These are phyloP conservation scores for Fusarium mexicanum DNA, from an alignment of 2,329 filamentous ascomycete genomes.

Conservation along the genomic window DNA sequence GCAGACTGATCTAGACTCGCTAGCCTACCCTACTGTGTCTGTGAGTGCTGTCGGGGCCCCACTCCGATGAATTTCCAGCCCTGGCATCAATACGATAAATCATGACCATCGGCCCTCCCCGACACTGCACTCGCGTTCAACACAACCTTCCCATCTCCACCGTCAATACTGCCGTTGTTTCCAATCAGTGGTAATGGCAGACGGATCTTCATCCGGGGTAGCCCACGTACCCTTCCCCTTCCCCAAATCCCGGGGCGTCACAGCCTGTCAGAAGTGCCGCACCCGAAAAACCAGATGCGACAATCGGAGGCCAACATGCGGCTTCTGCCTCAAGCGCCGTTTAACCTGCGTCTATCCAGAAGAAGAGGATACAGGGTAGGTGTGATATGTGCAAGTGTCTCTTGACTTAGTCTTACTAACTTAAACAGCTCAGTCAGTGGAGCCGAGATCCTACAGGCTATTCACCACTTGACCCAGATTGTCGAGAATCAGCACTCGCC, in stretches of 20 bases:
- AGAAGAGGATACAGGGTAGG: background rate
- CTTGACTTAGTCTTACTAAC: background rate
- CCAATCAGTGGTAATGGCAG: background rate
- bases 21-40: background rate
- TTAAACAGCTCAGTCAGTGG: background rate
- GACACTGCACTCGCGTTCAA: background rate
- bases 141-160: background rate
- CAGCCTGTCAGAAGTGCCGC: background rate
- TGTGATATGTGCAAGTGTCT: fast-evolving
- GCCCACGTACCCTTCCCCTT: background rate
- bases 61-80: background rate
- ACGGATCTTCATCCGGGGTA: background rate
- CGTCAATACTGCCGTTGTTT: fast-evolving
- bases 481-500: background rate
- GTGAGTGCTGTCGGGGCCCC: background rate
- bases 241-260: background rate
- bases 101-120: background rate
- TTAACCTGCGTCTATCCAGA: background rate
- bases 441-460: background rate
- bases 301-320: background rate
- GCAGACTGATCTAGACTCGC: background rate
- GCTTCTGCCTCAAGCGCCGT: background rate
- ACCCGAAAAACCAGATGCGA: background rate
- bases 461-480: background rate
- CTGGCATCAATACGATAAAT: background rate